phyloP scores from a whole-genome alignment of 495 filamentous ascomycete genomes.

The Talaromyces thailandensis region DNA sequence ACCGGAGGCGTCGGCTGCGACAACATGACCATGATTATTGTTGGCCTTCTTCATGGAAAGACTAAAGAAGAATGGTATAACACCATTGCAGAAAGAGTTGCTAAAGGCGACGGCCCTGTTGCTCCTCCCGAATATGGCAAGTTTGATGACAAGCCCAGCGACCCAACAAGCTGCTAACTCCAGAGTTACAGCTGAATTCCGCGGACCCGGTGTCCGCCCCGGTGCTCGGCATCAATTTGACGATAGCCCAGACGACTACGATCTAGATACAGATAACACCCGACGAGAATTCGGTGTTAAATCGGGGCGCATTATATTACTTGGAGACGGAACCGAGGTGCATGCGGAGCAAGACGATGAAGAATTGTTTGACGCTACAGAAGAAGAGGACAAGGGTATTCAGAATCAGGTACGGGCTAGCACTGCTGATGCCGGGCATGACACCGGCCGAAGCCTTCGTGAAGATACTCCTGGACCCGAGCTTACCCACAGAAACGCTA shows the following conservation, averaged over 20 bases:
- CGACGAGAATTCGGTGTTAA: constrained; percentile 52
- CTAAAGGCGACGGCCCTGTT: constrained; percentile 95
- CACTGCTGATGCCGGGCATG: constrained; percentile 19
- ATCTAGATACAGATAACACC: constrained; percentile 61
- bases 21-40: constrained; percentile 96
- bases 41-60: constrained; percentile 82
- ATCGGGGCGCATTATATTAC: constrained; percentile 78
- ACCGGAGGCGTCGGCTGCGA: constrained; percentile 97
- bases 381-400: constrained; percentile 73
- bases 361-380: constrained; percentile 78
- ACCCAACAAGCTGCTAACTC: constrained; percentile 40
- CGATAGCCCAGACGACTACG: constrained; percentile 87
- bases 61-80: constrained; percentile 98
- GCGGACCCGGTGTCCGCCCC: constrained; percentile 77
- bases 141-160: constrained; percentile 45
- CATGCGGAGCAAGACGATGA: constrained; percentile 77
- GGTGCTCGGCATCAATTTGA: constrained; percentile 80
- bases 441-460: constrained; percentile 32
- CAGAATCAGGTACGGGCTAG: constrained; percentile 44
- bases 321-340: constrained; percentile 89
- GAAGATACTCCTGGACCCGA: constrained; percentile 54
- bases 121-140: constrained; percentile 99
- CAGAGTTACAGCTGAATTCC: constrained; percentile 77
- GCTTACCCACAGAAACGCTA: constrained; percentile 8
- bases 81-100: constrained; percentile 85